phyloP scores from a whole-genome alignment of 495 filamentous ascomycete species.

The Lepidopterella palustris region DNA sequence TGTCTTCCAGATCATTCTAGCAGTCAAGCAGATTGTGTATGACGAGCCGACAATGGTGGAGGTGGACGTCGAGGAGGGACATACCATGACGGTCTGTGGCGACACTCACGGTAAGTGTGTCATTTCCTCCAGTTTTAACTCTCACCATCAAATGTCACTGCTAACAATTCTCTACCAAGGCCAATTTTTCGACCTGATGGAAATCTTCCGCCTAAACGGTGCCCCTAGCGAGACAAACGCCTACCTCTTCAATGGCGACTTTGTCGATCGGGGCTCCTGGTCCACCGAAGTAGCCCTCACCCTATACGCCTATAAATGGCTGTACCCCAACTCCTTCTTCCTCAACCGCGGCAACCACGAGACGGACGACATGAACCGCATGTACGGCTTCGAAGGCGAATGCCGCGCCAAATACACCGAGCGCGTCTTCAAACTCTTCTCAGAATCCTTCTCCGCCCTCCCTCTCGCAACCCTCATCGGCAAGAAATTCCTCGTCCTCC shows the following conservation, averaged over 20 bases:
- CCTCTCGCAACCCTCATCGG: constrained; percentile 91
- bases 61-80: constrained; percentile 68
- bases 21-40: constrained; percentile 82
- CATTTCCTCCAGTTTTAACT: not conserved
- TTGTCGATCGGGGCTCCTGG: constrained; percentile 96
- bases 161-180: constrained; percentile 42
- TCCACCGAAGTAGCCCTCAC: constrained; percentile 91
- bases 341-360: constrained; percentile 98
- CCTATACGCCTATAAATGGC: constrained; percentile 94
- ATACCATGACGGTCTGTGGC: constrained; percentile 86
- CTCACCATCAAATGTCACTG: not conserved
- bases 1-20: constrained; percentile 89
- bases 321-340: constrained; percentile 82
- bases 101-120: constrained; percentile 78
- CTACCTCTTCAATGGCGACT: constrained; percentile 99
- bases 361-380: constrained; percentile 99
- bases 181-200: constrained; percentile 96
- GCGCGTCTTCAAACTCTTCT: constrained; percentile 93
- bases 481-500: constrained; percentile 83
- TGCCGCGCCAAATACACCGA: constrained; percentile 98
- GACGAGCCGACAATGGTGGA: constrained; percentile 97
- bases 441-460: constrained; percentile 92
- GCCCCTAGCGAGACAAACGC: constrained; percentile 73
- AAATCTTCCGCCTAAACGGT: constrained; percentile 91
- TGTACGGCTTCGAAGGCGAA: constrained; percentile 97